A percentile compares a stretch with the other conserved stretches of the same genome.
phyloP scores from a whole-genome alignment of 2,329 filamentous ascomycete species.

The Exophiala dermatitidis region DNA sequence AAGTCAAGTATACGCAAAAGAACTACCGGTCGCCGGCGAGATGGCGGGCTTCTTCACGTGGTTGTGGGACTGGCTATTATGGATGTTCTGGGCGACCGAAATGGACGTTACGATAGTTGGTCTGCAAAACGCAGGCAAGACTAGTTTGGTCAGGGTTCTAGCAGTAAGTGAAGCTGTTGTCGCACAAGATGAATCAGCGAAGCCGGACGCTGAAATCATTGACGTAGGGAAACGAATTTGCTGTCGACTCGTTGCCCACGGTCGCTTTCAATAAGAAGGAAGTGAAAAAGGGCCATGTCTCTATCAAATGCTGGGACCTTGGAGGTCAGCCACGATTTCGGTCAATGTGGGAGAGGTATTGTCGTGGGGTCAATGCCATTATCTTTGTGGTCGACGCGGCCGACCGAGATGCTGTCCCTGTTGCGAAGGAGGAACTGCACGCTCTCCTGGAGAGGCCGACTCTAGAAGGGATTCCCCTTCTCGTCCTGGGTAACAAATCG shows the following conservation, averaged over 20 bases:
- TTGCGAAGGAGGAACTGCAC: constrained; percentile 88
- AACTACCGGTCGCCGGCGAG: neutral
- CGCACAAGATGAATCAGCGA: neutral
- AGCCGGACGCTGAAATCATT: neutral
- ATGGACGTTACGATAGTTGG: constrained; percentile 99
- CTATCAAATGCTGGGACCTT: constrained; percentile 97
- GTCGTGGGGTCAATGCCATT: constrained; percentile 92
- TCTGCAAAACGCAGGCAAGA: constrained; percentile 96
- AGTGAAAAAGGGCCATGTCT: constrained; percentile 95
- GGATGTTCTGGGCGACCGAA: constrained; percentile 97
- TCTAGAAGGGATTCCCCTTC: constrained; percentile 79
- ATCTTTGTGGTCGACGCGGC: constrained; percentile 98
- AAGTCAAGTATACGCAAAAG: neutral
- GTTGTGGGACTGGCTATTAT: constrained; percentile 96
- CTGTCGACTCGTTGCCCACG: constrained; percentile 96
- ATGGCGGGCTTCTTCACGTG: constrained; percentile 91
- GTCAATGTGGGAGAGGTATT: constrained; percentile 99
- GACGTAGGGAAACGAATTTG: constrained; percentile 88
- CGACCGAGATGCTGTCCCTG: constrained; percentile 69
- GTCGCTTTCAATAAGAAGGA: constrained; percentile 99
- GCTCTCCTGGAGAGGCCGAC: constrained; percentile 76
- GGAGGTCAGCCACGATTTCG: constrained; percentile 94
- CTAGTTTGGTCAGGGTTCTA: constrained; percentile 83
- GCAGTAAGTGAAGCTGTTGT: constrained; percentile 61
- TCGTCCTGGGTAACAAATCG: constrained; percentile 95